phyloP scores from a whole-genome alignment of 148 eudicot genomes.

The Camellia lanceoleosa region DNA sequence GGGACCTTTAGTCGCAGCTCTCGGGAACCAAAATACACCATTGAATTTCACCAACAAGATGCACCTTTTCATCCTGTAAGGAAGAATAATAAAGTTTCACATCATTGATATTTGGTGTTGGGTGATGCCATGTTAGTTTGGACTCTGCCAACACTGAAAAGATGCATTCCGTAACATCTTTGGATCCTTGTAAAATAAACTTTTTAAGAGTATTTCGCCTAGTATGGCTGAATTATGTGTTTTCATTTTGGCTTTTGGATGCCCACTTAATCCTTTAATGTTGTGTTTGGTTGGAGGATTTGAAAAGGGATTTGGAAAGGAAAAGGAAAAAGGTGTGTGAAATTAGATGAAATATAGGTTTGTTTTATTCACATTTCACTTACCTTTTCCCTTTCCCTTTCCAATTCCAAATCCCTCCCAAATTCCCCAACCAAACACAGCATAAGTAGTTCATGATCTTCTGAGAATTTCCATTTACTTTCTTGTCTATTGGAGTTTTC shows the following conservation, averaged over 20 bases:
- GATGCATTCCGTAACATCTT: neutral
- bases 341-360: too few relatives aligned
- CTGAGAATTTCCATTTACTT: neutral
- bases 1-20: slow-evolving; percentile 65
- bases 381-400: too few relatives aligned
- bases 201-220: neutral
- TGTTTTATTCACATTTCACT: too few relatives aligned
- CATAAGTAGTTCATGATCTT: neutral
- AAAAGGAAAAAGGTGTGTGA: too few relatives aligned
- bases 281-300: too few relatives aligned
- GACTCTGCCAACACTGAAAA: neutral
- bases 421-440: too few relatives aligned
- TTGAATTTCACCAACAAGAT: slow-evolving; percentile 80
- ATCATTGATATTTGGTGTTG: neutral
- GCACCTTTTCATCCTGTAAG: slow-evolving; percentile 79
- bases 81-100: slow-evolving; percentile 28
- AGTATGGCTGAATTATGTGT: neutral
- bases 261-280: neutral
- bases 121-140: neutral
- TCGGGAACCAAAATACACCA: slow-evolving; percentile 76
- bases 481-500: neutral
- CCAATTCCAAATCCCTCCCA: too few relatives aligned
- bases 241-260: neutral
- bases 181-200: neutral
- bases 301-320: too few relatives aligned